Evolutionary conservation across 148 eudicot species (phyloP), one percentile per base, ranked within the genome.

Genomic region (Vaccinium myrtillus): DNA sequence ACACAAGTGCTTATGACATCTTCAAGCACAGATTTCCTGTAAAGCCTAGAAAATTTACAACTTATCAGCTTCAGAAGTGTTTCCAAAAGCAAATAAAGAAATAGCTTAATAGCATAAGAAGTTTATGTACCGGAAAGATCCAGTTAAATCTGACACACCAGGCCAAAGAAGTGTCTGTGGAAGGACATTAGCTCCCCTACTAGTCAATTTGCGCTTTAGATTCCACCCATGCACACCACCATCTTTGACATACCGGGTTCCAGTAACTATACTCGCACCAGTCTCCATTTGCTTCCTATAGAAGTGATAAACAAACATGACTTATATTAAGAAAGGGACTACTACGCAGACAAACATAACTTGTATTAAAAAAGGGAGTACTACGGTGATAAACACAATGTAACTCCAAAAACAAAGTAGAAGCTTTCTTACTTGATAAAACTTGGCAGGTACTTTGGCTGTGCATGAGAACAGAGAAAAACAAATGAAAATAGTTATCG

Each of bases 221-320:
- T 92, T 96, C 99, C 99, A 97, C 46, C 99, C 99, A 81, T 97
- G 99, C 49, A 97, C 98, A 80, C 99, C 99, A 78, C 99, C 99
- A 79, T 96, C 94, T 83, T 87, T 89, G 39, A 97, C 98, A 90
- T 97, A 97, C 16, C 99, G 93, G 51, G 98, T 97, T 63, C 99
- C 99, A 77, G 99, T 97, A 55, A 94, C 98, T 87, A 97, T 94
- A 87, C 91, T 91, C 74, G 98, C 98, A 79, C 98, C n/a, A 14
- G 96, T 97, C 85, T 93, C 99, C 84, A 90, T 90, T 82, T 97
- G 98, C 87, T 95, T 97, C 93, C 98, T 94, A 84, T 77, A 83
- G 86, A 79, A 79, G 79, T 48, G 74, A n/a, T n/a, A 36, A 54
- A 51, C 25, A 58, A 21, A 25, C 51, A 82, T 77, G 6, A 78